Evolutionary conservation across 345 rosid species (phyloP).

Genomic region (Conringia planisiliqua): DNA sequence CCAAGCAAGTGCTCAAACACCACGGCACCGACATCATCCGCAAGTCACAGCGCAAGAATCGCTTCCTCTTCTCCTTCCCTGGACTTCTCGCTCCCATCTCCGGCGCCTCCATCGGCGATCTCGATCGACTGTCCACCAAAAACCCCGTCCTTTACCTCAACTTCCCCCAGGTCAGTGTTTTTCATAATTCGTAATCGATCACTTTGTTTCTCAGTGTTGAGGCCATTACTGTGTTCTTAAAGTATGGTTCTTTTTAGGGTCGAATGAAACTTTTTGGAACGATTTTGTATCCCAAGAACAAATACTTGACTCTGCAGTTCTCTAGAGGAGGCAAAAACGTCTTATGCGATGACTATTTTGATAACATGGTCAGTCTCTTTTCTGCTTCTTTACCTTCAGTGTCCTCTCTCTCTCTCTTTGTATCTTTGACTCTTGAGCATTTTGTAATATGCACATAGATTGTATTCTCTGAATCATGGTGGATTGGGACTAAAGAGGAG

Average conservation of each 20-base stretch:
- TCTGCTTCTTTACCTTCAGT: background rate
- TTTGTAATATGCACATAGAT: slow-evolving; percentile 44
- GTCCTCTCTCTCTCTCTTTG: background rate
- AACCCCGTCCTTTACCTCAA: slow-evolving; percentile 88
- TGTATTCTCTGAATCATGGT: slow-evolving; percentile 93
- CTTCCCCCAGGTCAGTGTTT: slow-evolving; percentile 55
- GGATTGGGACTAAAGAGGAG: slow-evolving; percentile 91
- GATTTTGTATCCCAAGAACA: slow-evolving; percentile 34
- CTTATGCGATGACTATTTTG: slow-evolving; percentile 34
- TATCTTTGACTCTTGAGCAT: background rate
- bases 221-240: background rate
- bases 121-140: slow-evolving; percentile 65
- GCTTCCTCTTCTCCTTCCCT: slow-evolving; percentile 81
- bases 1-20: slow-evolving; percentile 65
- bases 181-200: background rate
- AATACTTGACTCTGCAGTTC: slow-evolving; percentile 44
- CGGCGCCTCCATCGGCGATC: slow-evolving; percentile 88
- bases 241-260: slow-evolving; percentile 40
- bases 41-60: slow-evolving; percentile 81
- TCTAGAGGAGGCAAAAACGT: slow-evolving; percentile 80
- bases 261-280: slow-evolving; percentile 93
- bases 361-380: slow-evolving; percentile 31
- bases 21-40: slow-evolving; percentile 72
- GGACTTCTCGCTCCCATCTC: slow-evolving; percentile 35
- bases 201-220: background rate